phyloP scores from a whole-genome alignment of 345 rosid genomes.

The Turnera subulata region DNA sequence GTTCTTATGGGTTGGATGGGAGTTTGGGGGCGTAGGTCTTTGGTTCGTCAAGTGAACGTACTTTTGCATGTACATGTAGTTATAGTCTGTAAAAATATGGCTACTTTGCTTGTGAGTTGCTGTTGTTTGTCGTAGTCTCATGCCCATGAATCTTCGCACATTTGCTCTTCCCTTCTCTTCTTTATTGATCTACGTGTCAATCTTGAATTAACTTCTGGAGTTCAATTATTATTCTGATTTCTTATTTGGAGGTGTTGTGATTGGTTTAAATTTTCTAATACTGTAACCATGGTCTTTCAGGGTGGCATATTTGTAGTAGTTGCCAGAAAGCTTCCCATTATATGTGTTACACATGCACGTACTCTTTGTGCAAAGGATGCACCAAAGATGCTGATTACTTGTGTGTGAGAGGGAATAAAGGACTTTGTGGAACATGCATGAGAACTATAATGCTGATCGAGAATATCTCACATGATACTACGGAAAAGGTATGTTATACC shows the following conservation, averaged over 20 bases:
- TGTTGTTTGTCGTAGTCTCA: too few relatives aligned
- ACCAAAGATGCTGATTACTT: conserved; percentile 80
- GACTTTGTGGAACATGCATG: conserved; percentile 89
- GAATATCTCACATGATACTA: conserved; percentile 44
- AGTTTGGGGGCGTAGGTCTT: too few relatives aligned
- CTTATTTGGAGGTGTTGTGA: neutral
- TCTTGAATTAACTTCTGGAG: neutral
- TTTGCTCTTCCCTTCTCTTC: too few relatives aligned
- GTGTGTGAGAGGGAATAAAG: conserved; percentile 74
- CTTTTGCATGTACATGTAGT: too few relatives aligned
- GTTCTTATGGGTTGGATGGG: neutral
- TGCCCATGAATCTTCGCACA: too few relatives aligned
- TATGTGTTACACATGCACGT: conserved; percentile 97
- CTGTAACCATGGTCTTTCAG: conserved; percentile 39
- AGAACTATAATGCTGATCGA: conserved; percentile 87
- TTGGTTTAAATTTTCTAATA: neutral
- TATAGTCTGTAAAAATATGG: too few relatives aligned
- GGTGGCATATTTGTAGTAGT: conserved; percentile 92
- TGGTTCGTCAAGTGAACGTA: too few relatives aligned
- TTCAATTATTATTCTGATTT: neutral
- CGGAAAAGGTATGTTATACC: conserved; percentile 52
- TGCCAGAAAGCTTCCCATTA: conserved; percentile 79
- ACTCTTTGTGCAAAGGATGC: conserved; percentile 91
- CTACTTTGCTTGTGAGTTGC: too few relatives aligned
- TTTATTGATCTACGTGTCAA: too few relatives aligned